phyloP scores from a whole-genome alignment of 345 rosid genomes.

The Iberis pinnata region DNA sequence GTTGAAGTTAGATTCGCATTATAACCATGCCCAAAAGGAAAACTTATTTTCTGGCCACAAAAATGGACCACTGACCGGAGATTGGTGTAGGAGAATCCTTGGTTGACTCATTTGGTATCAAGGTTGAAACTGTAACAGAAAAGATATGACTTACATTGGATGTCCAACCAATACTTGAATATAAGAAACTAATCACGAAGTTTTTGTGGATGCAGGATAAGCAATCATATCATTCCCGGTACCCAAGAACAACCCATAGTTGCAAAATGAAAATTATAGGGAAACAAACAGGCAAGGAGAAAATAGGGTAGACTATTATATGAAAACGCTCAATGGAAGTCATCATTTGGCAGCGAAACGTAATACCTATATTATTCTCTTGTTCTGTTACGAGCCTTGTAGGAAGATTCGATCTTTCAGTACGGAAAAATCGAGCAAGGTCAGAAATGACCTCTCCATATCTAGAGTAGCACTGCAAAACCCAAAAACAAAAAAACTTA shows the following conservation, averaged over 20 bases:
- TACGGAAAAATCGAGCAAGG: conserved; percentile 81
- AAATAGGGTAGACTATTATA: background rate
- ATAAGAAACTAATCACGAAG: background rate
- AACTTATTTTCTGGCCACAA: background rate
- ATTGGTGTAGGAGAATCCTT: conserved; percentile 19
- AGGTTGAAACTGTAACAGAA: conserved; percentile 24
- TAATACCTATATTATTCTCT: conserved; percentile 41
- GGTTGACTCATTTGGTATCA: conserved; percentile 17
- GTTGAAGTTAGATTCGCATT: conserved; percentile 19
- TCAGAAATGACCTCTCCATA: conserved; percentile 79
- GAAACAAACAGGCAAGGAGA: conserved; percentile 4
- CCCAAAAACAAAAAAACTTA: conserved; percentile 21
- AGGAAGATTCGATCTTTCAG: conserved; percentile 33
- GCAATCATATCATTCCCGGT: conserved; percentile 1
- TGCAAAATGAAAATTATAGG: background rate
- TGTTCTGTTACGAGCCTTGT: conserved; percentile 33
- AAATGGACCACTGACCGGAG: conserved; percentile 22
- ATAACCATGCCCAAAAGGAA: conserved; percentile 4
- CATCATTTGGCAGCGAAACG: conserved; percentile 24
- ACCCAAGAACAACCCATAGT: conserved; percentile 8
- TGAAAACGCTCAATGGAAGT: conserved; percentile 1
- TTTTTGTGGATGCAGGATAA: conserved; percentile 11
- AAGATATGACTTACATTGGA: conserved; percentile 3
- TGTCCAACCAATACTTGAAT: conserved; percentile 7
- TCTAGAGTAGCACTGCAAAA: conserved; percentile 67